Percentiles rank a stretch among this genome's conserved stretches.
Evolutionary conservation across 2,329 filamentous ascomycete genomes (phyloP).

Genomic region (Fusarium piperis): DNA sequence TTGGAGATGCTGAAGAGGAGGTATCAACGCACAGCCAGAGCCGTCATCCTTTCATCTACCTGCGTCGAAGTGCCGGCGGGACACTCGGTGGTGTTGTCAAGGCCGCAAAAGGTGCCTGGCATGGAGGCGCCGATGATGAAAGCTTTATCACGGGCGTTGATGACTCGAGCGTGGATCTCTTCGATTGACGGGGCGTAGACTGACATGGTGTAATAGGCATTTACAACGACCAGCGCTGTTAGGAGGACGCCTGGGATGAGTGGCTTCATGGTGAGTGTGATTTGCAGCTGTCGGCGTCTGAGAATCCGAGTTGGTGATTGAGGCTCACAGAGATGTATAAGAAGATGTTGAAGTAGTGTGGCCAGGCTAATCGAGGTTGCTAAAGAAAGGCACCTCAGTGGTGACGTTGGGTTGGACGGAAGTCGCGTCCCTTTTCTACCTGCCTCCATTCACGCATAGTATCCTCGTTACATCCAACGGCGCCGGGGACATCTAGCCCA

Average conservation of each 20-base stretch:
- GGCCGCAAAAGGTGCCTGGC: conserved; percentile 42
- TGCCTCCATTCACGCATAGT: not conserved
- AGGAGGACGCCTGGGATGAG: not conserved
- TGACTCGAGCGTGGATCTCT: conserved; percentile 34
- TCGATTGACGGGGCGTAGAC: conserved; percentile 36
- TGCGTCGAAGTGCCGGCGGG: conserved; percentile 42
- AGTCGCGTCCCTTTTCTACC: conserved; percentile 20
- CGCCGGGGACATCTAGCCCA: not conserved
- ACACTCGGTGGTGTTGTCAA: conserved; percentile 31
- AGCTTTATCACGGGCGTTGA: conserved; percentile 41
- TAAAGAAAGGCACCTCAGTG: not conserved
- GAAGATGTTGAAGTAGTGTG: not conserved
- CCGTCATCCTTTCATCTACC: conserved; percentile 43
- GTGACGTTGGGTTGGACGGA: not conserved
- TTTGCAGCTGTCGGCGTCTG: not conserved
- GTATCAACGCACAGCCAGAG: conserved; percentile 35
- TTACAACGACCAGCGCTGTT: not conserved
- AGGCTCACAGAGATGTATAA: not conserved
- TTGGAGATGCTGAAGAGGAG: accelerated
- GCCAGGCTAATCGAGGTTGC: too few relatives aligned
- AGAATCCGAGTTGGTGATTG: not conserved
- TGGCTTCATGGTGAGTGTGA: conserved; percentile 19
- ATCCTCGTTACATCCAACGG: not conserved
- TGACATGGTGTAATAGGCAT: conserved; percentile 40
- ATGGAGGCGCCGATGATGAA: conserved; percentile 43